These are phyloP conservation scores for Aulographum hederae DNA, from an alignment of 2,329 filamentous ascomycete species.

Conservation along the genomic window DNA sequence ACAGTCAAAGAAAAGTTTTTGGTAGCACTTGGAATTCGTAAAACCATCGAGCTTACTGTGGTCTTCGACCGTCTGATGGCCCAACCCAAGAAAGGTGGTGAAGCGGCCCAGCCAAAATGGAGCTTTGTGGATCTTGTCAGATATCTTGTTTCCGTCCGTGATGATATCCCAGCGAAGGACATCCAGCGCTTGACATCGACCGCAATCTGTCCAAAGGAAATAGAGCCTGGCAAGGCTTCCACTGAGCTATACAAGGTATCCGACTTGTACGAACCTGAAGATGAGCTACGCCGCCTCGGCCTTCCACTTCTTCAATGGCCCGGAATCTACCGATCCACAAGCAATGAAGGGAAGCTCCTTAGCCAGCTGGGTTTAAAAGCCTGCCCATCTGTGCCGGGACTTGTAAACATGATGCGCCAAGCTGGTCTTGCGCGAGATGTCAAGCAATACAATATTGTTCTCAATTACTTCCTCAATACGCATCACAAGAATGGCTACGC, in stretches of 20 bases:
- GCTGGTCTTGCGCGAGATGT: constrained; percentile 31
- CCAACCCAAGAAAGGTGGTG: constrained; percentile 24
- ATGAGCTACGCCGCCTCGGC: constrained; percentile 47
- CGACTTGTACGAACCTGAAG: constrained; percentile 67
- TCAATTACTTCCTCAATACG: constrained; percentile 69
- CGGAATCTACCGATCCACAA: constrained; percentile 45
- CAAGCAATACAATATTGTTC: constrained; percentile 44
- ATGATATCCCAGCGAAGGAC: constrained; percentile 74
- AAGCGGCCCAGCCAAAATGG: constrained; percentile 32
- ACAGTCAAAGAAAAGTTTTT: constrained; percentile 83
- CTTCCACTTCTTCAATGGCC: constrained; percentile 74
- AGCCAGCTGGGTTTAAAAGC: constrained; percentile 52
- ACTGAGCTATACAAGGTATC: constrained; percentile 46
- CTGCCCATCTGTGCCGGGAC: constrained; percentile 51
- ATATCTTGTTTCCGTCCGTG: constrained; percentile 75
- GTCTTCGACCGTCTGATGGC: constrained; percentile 77
- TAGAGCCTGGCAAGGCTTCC: constrained; percentile 25
- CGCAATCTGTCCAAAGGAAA: constrained; percentile 66
- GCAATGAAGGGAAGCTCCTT: constrained; percentile 59
- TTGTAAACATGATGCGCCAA: constrained; percentile 62
- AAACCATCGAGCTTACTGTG: constrained; percentile 85
- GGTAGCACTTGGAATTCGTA: constrained; percentile 66
- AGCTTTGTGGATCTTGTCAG: constrained; percentile 67
- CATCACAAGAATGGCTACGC: constrained; percentile 63
- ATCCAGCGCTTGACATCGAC: constrained; percentile 61